A percentile compares a stretch with the other conserved stretches of the same genome.
phyloP scores from a whole-genome alignment of 2,329 filamentous ascomycete genomes.

The Colletotrichum sp. region DNA sequence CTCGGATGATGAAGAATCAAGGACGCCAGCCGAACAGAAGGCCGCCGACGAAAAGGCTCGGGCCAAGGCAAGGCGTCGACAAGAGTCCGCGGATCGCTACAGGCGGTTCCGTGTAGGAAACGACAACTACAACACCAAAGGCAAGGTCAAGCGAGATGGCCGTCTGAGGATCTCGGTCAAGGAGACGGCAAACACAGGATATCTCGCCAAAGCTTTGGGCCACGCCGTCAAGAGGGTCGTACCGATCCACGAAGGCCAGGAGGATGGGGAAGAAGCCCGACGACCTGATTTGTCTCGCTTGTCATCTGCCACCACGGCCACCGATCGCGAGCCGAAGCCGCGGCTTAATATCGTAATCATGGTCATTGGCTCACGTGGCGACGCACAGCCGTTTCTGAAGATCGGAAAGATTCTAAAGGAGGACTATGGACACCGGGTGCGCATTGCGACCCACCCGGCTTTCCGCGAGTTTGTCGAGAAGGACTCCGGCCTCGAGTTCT shows the following conservation, averaged over 20 bases:
- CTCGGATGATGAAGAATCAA: slow-evolving; percentile 26
- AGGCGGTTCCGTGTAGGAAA: slow-evolving; percentile 66
- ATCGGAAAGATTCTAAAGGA: slow-evolving; percentile 76
- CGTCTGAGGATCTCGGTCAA: slow-evolving; percentile 75
- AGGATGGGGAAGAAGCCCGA: slow-evolving; percentile 24
- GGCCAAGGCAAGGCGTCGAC: slow-evolving; percentile 2
- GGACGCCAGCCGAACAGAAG: not conserved
- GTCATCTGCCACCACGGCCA: slow-evolving; percentile 36
- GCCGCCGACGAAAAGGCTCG: not conserved
- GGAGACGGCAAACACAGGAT: slow-evolving; percentile 72
- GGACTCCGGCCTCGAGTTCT: slow-evolving; percentile 78
- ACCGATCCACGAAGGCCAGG: slow-evolving; percentile 34
- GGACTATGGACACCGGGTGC: slow-evolving; percentile 74
- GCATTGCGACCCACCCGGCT: slow-evolving; percentile 79
- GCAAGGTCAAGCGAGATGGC: slow-evolving; percentile 71
- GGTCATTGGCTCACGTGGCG: slow-evolving; percentile 81
- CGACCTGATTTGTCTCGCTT: slow-evolving; percentile 17
- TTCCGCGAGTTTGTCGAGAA: slow-evolving; percentile 79
- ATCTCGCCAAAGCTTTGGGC: slow-evolving; percentile 75
- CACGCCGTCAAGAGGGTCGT: slow-evolving; percentile 61
- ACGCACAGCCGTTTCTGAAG: slow-evolving; percentile 81
- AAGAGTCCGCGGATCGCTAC: slow-evolving; percentile 38
- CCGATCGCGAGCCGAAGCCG: slow-evolving; percentile 42
- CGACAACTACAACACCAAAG: slow-evolving; percentile 67
- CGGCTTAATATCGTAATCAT: slow-evolving; percentile 80